phyloP scores from a whole-genome alignment of 2,329 filamentous ascomycete genomes.

The Immersiporthe knoxdaviesiana region DNA sequence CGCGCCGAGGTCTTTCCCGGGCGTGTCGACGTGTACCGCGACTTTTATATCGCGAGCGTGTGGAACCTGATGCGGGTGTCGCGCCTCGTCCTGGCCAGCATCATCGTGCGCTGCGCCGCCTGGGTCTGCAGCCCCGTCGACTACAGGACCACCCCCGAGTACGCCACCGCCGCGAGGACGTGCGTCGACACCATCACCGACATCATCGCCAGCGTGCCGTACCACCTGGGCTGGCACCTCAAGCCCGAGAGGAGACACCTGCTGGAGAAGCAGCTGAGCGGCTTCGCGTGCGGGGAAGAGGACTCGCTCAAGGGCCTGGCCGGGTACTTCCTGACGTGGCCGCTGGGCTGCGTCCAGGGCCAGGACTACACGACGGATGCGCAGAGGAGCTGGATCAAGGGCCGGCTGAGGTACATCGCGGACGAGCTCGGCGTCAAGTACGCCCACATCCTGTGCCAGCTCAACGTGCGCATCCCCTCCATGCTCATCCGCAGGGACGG shows the following conservation, averaged over 20 bases:
- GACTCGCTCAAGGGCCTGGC: slow-evolving; percentile 56
- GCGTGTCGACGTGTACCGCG: slow-evolving; percentile 61
- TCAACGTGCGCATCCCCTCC: slow-evolving; percentile 62
- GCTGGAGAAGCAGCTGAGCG: slow-evolving; percentile 44
- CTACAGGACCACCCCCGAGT: slow-evolving; percentile 65
- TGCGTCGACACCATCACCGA: slow-evolving; percentile 60
- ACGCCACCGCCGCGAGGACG: slow-evolving; percentile 56
- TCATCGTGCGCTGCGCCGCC: slow-evolving; percentile 62
- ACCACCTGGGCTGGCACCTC: slow-evolving; percentile 62
- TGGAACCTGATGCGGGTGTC: slow-evolving; percentile 60
- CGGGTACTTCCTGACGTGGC: slow-evolving; percentile 64
- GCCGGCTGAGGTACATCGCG: slow-evolving; percentile 58
- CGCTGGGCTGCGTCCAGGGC: slow-evolving; percentile 55
- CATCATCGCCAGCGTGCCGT: slow-evolving; percentile 64
- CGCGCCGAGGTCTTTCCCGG: slow-evolving; percentile 63
- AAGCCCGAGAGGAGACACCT: slow-evolving; percentile 45
- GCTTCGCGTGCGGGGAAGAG: slow-evolving; percentile 55
- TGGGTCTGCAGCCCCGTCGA: slow-evolving; percentile 64
- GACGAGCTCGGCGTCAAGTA: slow-evolving; percentile 62
- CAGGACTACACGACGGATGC: slow-evolving; percentile 64
- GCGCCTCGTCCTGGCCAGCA: slow-evolving; percentile 57
- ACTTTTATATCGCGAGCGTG: slow-evolving; percentile 61
- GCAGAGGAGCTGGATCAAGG: slow-evolving; percentile 59
- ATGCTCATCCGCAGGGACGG: slow-evolving; percentile 63
- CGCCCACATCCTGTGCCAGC: slow-evolving; percentile 57